Percentiles rank a stretch among this genome's conserved stretches.
These are phyloP conservation scores for Euphrasia confusa DNA, from an alignment of 257 asterid species.

Conservation along the genomic window DNA sequence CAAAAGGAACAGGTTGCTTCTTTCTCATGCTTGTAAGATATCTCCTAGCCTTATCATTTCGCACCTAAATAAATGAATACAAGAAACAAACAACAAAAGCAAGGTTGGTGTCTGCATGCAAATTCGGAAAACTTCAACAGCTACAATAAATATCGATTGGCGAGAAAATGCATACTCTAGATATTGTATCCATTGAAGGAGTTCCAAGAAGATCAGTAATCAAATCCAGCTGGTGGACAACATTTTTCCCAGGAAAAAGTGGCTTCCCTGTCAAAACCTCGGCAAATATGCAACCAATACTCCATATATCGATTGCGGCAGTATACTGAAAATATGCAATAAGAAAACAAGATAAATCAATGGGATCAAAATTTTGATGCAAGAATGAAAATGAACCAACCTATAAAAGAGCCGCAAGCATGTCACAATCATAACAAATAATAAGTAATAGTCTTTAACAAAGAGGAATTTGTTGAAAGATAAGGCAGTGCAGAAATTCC, in stretches of 20 bases:
- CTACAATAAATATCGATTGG: neutral
- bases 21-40: constrained; percentile 3
- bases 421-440: too few relatives aligned
- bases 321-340: constrained; percentile 1
- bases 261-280: constrained; percentile 1
- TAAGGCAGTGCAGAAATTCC: too few relatives aligned
- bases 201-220: neutral
- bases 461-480: too few relatives aligned
- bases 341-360: neutral
- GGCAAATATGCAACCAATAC: constrained; percentile 1
- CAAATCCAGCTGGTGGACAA: neutral
- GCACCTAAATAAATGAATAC: neutral
- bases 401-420: too few relatives aligned
- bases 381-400: neutral
- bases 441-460: too few relatives aligned
- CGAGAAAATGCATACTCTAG: neutral
- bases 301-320: constrained; percentile 1
- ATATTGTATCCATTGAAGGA: constrained; percentile 1
- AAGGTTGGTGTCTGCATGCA: neutral
- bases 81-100: neutral
- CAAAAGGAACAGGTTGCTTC: constrained; percentile 1
- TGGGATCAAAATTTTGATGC: neutral
- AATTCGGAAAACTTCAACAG: neutral
- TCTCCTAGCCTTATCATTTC: neutral
- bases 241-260: constrained; percentile 1